Conservation (phyloP, 2,329 filamentous ascomycete species). For the Cladophialophora yegresii region DNA sequence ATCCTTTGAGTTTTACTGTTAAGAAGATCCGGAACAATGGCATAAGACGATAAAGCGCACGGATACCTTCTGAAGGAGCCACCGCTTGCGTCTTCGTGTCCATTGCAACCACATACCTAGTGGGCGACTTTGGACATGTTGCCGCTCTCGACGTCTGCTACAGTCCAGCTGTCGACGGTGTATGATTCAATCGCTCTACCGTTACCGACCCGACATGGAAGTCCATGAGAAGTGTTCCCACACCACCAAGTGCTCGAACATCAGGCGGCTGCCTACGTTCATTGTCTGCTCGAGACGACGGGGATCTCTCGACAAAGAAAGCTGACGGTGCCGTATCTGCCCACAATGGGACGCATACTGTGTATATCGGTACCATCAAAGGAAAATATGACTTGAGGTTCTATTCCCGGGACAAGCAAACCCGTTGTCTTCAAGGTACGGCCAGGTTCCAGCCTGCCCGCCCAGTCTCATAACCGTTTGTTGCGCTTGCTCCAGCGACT, state of each 20-base stretch:
- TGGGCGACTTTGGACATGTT: not conserved
- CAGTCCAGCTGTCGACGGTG: not conserved
- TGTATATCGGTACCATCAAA: constrained; percentile 4
- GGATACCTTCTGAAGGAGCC: not conserved
- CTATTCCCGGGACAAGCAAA: constrained; percentile 8
- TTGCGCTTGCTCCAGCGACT: not conserved
- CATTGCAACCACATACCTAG: not conserved
- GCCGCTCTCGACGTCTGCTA: not conserved
- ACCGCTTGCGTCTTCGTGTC: not conserved
- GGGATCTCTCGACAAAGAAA: constrained; percentile 1
- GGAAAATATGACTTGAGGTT: not conserved
- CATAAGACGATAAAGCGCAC: not conserved
- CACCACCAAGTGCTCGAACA: not conserved
- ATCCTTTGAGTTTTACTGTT: not conserved
- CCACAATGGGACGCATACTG: not conserved
- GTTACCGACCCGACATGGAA: not conserved
- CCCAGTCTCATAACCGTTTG: constrained; percentile 2
- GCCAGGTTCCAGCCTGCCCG: constrained; percentile 5
- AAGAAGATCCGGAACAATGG: not conserved
- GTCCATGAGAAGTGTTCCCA: not conserved
- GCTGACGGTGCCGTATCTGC: not conserved
- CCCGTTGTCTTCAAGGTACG: constrained; percentile 2
- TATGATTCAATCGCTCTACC: not conserved
- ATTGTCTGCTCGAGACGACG: not conserved
- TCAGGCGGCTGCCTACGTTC: not conserved